These are phyloP conservation scores for Nicotiana knightiana DNA, from an alignment of 257 asterid species.

Conservation along the genomic window DNA sequence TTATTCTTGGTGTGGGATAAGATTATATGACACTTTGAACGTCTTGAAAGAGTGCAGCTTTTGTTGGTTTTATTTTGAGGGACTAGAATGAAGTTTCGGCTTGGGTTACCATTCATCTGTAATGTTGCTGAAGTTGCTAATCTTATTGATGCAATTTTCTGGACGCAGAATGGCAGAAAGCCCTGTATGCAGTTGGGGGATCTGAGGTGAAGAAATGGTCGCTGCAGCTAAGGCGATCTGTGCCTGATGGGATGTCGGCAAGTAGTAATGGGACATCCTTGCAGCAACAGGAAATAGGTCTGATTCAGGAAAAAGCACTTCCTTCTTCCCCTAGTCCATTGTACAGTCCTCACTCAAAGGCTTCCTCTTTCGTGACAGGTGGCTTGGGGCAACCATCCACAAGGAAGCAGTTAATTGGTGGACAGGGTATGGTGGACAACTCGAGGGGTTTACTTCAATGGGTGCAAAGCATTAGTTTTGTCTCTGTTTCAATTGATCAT, in stretches of 20 bases:
- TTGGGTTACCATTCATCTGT: background rate
- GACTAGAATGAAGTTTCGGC: background rate
- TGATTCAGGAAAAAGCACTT: conserved; percentile 69
- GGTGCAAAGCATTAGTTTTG: conserved; percentile 93
- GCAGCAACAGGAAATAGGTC: conserved; percentile 83
- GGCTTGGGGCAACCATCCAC: conserved; percentile 73
- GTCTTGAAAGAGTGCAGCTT: background rate
- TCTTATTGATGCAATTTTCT: conserved; percentile 7
- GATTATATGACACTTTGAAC: background rate
- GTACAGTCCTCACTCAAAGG: conserved; percentile 68
- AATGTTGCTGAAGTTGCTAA: background rate
- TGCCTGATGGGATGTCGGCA: conserved; percentile 79
- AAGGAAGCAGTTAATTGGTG: conserved; percentile 78
- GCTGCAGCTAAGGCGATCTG: conserved; percentile 79
- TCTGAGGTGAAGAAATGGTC: conserved; percentile 97
- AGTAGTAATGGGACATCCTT: conserved; percentile 76
- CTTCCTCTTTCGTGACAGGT: conserved; percentile 73
- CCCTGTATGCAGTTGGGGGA: conserved; percentile 87
- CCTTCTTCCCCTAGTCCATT: conserved; percentile 67
- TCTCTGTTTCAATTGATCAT: conserved; percentile 84
- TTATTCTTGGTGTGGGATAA: background rate
- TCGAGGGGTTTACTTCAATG: conserved; percentile 90
- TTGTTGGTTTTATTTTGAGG: background rate
- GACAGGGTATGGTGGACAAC: conserved; percentile 59
- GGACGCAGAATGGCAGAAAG: conserved; percentile 96